Percentiles rank a stretch among this genome's conserved stretches.
Evolutionary conservation across 805 yeast genomes (phyloP).

Genomic region (Blastobotrys chiropterorum): DNA sequence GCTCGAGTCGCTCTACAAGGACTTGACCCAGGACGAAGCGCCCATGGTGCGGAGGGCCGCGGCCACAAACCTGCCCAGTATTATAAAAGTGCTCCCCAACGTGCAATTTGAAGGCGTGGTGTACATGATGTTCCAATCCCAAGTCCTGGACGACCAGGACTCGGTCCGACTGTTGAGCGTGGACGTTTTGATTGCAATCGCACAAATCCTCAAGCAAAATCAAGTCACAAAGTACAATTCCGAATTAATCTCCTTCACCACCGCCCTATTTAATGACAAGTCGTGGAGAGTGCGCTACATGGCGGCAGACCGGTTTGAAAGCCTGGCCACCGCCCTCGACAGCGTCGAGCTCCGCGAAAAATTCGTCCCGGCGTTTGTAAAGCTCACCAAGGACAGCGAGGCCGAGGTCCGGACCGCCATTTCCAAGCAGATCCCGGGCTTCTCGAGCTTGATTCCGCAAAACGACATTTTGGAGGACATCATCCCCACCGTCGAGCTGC

Average conservation of each 20-base stretch:
- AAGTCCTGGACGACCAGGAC: conserved; percentile 85
- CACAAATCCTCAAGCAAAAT: conserved; percentile 32
- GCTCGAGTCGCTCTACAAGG: conserved; percentile 59
- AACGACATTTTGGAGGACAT: conserved; percentile 59
- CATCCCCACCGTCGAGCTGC: conserved; percentile 73
- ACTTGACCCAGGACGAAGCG: conserved; percentile 79
- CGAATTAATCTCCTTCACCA: conserved; percentile 39
- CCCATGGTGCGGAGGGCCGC: conserved; percentile 98
- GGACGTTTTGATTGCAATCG: conserved; percentile 78
- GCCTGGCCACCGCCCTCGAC: conserved; percentile 59
- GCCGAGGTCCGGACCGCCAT: conserved; percentile 96
- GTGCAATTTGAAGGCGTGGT: conserved; percentile 47
- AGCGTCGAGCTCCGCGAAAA: conserved; percentile 47
- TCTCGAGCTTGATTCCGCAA: conserved; percentile 31
- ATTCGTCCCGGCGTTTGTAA: conserved; percentile 64
- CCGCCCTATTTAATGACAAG: conserved; percentile 74
- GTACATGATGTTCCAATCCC: conserved; percentile 71
- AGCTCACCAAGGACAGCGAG: conserved; percentile 83
- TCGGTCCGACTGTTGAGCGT: conserved; percentile 87
- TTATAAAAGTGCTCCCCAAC: conserved; percentile 52
- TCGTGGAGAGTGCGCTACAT: conserved; percentile 98
- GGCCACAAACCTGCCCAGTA: conserved; percentile 71
- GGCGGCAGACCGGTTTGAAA: conserved; percentile 90
- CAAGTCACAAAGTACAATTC: conserved; percentile 20
- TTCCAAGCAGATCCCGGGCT: conserved; percentile 77